These are phyloP conservation scores for Pseudogymnoascus sp. DNA, from an alignment of 2,329 filamentous ascomycete genomes.

Conservation along the genomic window DNA sequence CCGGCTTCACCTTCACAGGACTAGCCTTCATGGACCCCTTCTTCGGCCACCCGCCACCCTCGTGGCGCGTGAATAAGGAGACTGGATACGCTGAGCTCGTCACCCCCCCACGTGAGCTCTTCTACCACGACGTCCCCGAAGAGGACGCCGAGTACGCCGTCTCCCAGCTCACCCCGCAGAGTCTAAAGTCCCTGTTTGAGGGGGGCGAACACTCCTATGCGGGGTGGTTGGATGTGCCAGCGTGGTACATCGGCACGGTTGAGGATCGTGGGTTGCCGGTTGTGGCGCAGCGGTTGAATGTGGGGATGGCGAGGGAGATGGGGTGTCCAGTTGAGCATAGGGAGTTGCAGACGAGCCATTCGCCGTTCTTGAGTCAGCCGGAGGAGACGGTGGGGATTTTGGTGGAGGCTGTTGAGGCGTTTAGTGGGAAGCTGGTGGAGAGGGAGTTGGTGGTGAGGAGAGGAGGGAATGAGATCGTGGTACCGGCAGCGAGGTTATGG, in stretches of 20 bases:
- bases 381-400: conserved; percentile 30
- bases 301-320: conserved; percentile 30
- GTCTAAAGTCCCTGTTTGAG: conserved; percentile 33
- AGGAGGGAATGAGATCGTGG: conserved; percentile 2
- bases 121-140: conserved; percentile 35
- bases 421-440: conserved; percentile 17
- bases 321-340: conserved; percentile 27
- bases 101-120: conserved; percentile 27
- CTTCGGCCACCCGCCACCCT: conserved; percentile 26
- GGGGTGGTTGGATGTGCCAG: conserved; percentile 23
- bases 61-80: conserved; percentile 25
- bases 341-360: conserved; percentile 34
- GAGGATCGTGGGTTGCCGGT: conserved; percentile 33
- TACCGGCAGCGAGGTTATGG: conserved; percentile 11
- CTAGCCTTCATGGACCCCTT: conserved; percentile 30
- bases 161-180: conserved; percentile 31
- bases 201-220: conserved; percentile 27
- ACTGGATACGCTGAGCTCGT: conserved; percentile 32
- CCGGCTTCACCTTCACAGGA: conserved; percentile 30
- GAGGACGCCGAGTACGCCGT: conserved; percentile 33
- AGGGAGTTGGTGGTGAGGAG: neutral
- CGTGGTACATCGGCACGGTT: conserved; percentile 31
- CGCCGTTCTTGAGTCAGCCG: conserved; percentile 35
- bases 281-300: conserved; percentile 28
- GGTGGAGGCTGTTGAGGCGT: conserved; percentile 28